A percentile compares a stretch with the other conserved stretches of the same genome.
These are phyloP conservation scores for Ascochyta pisi DNA, from an alignment of 2,329 filamentous ascomycete species.

Conservation along the genomic window DNA sequence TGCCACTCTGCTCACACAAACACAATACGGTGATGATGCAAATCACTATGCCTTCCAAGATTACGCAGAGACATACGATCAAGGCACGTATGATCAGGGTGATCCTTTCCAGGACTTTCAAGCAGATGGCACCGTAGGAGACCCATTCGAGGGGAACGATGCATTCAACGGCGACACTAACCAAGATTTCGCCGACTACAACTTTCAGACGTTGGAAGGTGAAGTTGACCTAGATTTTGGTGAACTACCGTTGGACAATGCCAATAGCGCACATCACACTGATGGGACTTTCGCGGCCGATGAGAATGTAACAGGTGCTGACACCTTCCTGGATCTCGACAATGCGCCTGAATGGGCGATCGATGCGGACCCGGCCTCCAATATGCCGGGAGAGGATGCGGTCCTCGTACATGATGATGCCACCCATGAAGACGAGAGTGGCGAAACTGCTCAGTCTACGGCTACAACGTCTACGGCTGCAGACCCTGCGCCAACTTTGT, in stretches of 20 bases:
- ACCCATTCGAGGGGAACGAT: slow-evolving; percentile 18
- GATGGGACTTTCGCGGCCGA: slow-evolving; percentile 16
- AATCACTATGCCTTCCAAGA: slow-evolving; percentile 27
- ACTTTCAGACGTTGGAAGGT: slow-evolving; percentile 26
- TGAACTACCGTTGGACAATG: slow-evolving; percentile 15
- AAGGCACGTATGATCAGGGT: slow-evolving; percentile 19
- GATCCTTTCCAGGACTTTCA: slow-evolving; percentile 23
- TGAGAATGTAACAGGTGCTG: slow-evolving; percentile 19
- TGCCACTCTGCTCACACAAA: slow-evolving; percentile 13
- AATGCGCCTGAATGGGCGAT: slow-evolving; percentile 27
- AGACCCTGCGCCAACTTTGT: slow-evolving; percentile 34
- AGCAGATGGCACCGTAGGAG: slow-evolving; percentile 21
- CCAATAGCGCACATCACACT: slow-evolving; percentile 11
- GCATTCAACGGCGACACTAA: slow-evolving; percentile 29
- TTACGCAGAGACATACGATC: slow-evolving; percentile 22
- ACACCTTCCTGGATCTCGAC: slow-evolving; percentile 31
- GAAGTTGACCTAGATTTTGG: slow-evolving; percentile 23
- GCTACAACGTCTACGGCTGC: slow-evolving; percentile 38
- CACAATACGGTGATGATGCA: slow-evolving; percentile 20
- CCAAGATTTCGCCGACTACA: slow-evolving; percentile 32
- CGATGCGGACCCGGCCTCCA: slow-evolving; percentile 20
- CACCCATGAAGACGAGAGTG: slow-evolving; percentile 32
- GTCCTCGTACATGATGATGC: slow-evolving; percentile 19
- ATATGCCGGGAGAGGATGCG: slow-evolving; percentile 16
- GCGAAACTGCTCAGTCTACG: slow-evolving; percentile 29